phyloP scores from a whole-genome alignment of 768 basidiomycete genomes.

The Pisolithus orientalis region DNA sequence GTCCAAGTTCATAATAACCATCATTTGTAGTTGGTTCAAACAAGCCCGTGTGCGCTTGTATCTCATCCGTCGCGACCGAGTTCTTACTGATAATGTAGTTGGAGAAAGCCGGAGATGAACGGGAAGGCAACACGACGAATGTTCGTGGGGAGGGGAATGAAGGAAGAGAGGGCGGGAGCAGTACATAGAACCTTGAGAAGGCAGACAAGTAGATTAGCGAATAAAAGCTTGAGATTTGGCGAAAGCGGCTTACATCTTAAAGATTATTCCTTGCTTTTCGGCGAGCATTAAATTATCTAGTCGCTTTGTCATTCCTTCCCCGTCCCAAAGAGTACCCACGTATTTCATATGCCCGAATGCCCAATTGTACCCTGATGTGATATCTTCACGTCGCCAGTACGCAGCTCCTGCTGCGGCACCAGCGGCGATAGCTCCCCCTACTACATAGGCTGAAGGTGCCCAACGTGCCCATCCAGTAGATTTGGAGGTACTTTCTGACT shows the following conservation, averaged over 20 bases:
- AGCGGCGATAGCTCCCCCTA: slow-evolving; percentile 71
- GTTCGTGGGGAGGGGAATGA: slow-evolving; percentile 51
- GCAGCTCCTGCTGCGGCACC: slow-evolving; percentile 82
- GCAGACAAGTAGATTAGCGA: not conserved
- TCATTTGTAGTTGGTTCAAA: slow-evolving; percentile 78
- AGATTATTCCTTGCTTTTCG: slow-evolving; percentile 59
- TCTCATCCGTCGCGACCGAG: slow-evolving; percentile 62
- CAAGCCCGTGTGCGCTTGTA: slow-evolving; percentile 86
- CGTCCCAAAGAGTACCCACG: slow-evolving; percentile 82
- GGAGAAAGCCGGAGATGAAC: slow-evolving; percentile 37
- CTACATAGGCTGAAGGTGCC: slow-evolving; percentile 64
- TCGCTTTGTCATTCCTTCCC: slow-evolving; percentile 51
- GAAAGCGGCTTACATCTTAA: slow-evolving; percentile 55
- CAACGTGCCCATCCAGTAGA: slow-evolving; percentile 49
- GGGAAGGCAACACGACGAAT: slow-evolving; percentile 69
- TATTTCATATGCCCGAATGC: slow-evolving; percentile 87
- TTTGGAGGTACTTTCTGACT: slow-evolving; percentile 9
- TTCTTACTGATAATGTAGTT: slow-evolving; percentile 66
- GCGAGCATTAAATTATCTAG: slow-evolving; percentile 57
- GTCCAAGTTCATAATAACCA: slow-evolving; percentile 83
- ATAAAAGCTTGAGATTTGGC: not conserved
- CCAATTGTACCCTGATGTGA: slow-evolving; percentile 66
- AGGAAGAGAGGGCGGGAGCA: slow-evolving; percentile 66
- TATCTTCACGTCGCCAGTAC: slow-evolving; percentile 74
- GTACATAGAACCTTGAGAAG: slow-evolving; percentile 65